Conservation (phyloP, 805 yeast genomes). For the Cyberlindnera americana region DNA sequence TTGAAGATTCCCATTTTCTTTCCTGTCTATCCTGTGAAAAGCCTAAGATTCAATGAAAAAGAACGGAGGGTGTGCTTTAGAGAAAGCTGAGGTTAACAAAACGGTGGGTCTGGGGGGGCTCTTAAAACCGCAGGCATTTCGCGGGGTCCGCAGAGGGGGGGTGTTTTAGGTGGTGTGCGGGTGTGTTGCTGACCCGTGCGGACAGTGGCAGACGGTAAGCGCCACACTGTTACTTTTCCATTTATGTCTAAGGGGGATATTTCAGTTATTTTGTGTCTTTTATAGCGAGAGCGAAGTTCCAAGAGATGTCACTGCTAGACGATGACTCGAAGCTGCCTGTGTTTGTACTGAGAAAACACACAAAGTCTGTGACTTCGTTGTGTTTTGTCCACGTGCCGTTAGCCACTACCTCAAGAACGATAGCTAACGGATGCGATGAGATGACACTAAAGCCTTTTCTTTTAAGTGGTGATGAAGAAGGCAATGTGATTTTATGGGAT, state of each 20-base stretch:
- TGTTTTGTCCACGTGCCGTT: slow-evolving; percentile 15
- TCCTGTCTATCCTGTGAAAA: background rate
- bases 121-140: too few species aligned
- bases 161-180: too few species aligned
- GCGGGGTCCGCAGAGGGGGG: too few species aligned
- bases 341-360: slow-evolving; percentile 20
- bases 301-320: slow-evolving; percentile 6
- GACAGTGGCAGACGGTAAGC: background rate
- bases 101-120: too few species aligned
- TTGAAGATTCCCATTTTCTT: slow-evolving; percentile 9
- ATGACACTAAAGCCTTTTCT: slow-evolving; percentile 16
- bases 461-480: slow-evolving; percentile 17
- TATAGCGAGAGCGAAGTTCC: too few species aligned
- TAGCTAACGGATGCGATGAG: background rate
- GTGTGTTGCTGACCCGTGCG: too few species aligned
- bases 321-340: slow-evolving; percentile 14
- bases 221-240: background rate
- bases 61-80: background rate
- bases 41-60: background rate
- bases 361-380: slow-evolving; percentile 15
- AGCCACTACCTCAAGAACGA: background rate
- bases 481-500: slow-evolving; percentile 41
- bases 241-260: too few species aligned
- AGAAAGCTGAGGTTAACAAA: too few species aligned
- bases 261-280: too few species aligned